These are phyloP conservation scores for Sclerotinia subarctica DNA, from an alignment of 2,329 filamentous ascomycete genomes.

Conservation along the genomic window DNA sequence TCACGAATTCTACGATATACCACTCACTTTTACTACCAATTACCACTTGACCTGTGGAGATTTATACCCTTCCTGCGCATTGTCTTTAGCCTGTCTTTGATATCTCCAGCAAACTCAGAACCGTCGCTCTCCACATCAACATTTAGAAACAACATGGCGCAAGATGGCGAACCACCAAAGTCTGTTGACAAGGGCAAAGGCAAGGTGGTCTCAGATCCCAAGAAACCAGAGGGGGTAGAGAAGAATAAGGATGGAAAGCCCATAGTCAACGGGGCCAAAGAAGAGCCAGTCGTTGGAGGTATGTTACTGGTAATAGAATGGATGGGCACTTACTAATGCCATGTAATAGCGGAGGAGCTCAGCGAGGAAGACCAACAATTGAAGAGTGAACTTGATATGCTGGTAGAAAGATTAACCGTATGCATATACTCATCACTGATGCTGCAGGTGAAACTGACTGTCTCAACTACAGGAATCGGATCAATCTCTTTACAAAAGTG, in stretches of 20 bases:
- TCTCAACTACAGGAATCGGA: conserved; percentile 69
- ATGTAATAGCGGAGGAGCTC: conserved; percentile 70
- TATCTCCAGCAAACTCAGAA: conserved; percentile 7
- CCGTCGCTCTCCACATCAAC: conserved; percentile 18
- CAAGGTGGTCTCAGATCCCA: conserved; percentile 68
- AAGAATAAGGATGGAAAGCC: conserved; percentile 69
- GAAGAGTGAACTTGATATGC: conserved; percentile 96
- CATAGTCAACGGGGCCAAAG: conserved; percentile 69
- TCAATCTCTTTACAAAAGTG: conserved; percentile 81
- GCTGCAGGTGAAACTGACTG: conserved; percentile 22
- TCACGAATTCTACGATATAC: conserved; percentile 36
- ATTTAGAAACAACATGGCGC: conserved; percentile 67
- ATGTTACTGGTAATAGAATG: conserved; percentile 27
- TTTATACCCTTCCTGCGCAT: conserved; percentile 14
- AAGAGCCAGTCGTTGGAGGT: conserved; percentile 54
- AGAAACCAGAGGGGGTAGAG: conserved; percentile 56
- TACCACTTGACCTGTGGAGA: conserved; percentile 11
- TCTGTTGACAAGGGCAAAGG: conserved; percentile 93
- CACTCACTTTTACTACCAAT: conserved; percentile 20
- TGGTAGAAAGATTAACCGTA: conserved; percentile 91
- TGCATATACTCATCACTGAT: conserved; percentile 30
- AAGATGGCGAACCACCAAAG: conserved; percentile 84
- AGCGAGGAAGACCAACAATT: conserved; percentile 98
- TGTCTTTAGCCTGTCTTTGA: conserved; percentile 15
- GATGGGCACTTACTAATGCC: conserved; percentile 38